Evolutionary conservation across 2,329 filamentous ascomycete species (phyloP), one percentile per base, ranked within the genome.

Genomic region (Zasmidium cellare): DNA sequence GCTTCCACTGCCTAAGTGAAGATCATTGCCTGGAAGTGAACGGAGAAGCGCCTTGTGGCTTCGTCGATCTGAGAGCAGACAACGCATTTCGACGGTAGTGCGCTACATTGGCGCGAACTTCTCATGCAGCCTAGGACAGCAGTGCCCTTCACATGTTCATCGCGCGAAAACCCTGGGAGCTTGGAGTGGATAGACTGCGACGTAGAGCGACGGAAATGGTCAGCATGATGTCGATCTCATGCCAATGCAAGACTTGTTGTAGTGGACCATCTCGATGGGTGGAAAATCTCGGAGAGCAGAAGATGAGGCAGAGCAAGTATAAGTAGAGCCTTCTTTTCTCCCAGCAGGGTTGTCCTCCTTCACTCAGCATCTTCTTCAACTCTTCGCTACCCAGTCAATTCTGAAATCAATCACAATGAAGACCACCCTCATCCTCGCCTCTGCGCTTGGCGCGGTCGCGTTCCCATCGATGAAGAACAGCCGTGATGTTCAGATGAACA

Each of bases 401-500:
- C 20, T 18, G 6, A 22, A 35, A 9, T 7, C 23, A 24, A 14
- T 20, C 52, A 61, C 20, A 5, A 65, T 65, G 62, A 65, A 61
- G 60, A 58, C 51, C 44, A 44, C 54, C 6, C 54, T 65, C 44
- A 45, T 65, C 24, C 54, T 65, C 45, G 57, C 60, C 46, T 45
- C 56, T 44, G 62, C 61, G 14, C 58, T 65, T 45, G 55, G 62
- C 50, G 62, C 58, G 3, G n/a, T 54, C 46, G 62, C 62, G 14
- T 65, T 65, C 48, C 62, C 62, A 11, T 46, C 25, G 44, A 18
- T 59, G 18, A 49, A 24, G 14, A 45, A 58, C 11, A 46, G n/a
- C 19, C 20, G 16, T 14, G 55, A 55, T 11, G 24, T 60, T 48
- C 28, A 28, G 18, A 45, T 48, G 11, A 46, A 51, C 11, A 28